Conservation (phyloP, 495 filamentous ascomycete genomes). For the Halenospora varia region DNA sequence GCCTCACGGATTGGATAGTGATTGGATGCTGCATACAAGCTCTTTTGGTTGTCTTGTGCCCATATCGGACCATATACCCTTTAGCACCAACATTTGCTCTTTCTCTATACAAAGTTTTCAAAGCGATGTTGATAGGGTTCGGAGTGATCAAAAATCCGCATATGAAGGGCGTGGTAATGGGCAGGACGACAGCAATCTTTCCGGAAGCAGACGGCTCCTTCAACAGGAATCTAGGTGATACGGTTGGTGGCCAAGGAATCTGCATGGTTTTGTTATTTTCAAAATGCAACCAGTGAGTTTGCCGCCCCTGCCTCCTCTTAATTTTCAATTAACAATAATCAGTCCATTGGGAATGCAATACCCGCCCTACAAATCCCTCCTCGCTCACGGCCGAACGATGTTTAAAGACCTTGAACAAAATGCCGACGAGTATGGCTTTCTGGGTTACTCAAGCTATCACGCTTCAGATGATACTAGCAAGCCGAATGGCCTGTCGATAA, state of each 20-base stretch:
- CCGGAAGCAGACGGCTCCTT: background rate
- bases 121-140: background rate
- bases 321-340: no score
- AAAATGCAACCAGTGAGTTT: background rate
- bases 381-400: background rate
- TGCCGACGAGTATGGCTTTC: background rate
- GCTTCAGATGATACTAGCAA: background rate
- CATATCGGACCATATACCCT: background rate
- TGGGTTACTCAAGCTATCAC: background rate
- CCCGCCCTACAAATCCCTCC: background rate
- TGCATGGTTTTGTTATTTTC: background rate
- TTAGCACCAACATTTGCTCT: background rate
- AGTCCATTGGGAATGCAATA: background rate
- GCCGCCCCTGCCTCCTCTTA: no score
- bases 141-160: background rate
- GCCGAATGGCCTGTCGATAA: background rate
- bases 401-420: background rate
- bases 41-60: background rate
- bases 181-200: background rate
- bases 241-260: background rate
- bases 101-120: background rate
- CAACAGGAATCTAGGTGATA: background rate
- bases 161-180: background rate
- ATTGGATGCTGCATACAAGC: background rate
- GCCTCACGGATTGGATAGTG: background rate